Conservation (phyloP, 192 early-diverging fungal species). For the Mortierella alpina region DNA sequence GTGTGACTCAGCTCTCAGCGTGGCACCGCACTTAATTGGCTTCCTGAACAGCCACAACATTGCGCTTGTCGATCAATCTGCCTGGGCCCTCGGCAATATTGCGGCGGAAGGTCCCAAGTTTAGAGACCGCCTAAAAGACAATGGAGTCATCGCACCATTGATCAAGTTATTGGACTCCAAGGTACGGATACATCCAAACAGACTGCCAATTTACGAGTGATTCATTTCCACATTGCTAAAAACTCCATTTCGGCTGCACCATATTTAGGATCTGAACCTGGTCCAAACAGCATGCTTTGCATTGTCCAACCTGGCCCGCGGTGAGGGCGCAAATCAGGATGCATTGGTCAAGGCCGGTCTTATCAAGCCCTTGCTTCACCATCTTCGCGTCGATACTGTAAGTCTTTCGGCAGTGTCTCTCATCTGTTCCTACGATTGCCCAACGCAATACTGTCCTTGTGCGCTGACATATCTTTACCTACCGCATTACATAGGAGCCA, state of each 20-base stretch:
- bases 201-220: background rate
- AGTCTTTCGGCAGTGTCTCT: background rate
- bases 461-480: background rate
- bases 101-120: slow-evolving; percentile 85
- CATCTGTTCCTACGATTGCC: background rate
- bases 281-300: slow-evolving; percentile 81
- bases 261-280: slow-evolving; percentile 54
- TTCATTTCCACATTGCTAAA: background rate
- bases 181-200: slow-evolving; percentile 23
- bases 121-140: slow-evolving; percentile 77
- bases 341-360: slow-evolving; percentile 63
- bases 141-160: slow-evolving; percentile 81
- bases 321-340: slow-evolving; percentile 65
- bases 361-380: slow-evolving; percentile 57
- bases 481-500: slow-evolving; percentile 26
- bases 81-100: slow-evolving; percentile 95
- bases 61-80: slow-evolving; percentile 86
- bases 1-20: slow-evolving; percentile 56
- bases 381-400: slow-evolving; percentile 61
- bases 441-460: background rate
- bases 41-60: slow-evolving; percentile 59
- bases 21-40: slow-evolving; percentile 62
- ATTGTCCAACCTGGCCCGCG: slow-evolving; percentile 75
- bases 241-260: no score
- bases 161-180: slow-evolving; percentile 75